A percentile compares a stretch with the other conserved stretches of the same genome.
phyloP scores from a whole-genome alignment of 1,139 yeast genomes.

The Debaryomyces sp. region DNA sequence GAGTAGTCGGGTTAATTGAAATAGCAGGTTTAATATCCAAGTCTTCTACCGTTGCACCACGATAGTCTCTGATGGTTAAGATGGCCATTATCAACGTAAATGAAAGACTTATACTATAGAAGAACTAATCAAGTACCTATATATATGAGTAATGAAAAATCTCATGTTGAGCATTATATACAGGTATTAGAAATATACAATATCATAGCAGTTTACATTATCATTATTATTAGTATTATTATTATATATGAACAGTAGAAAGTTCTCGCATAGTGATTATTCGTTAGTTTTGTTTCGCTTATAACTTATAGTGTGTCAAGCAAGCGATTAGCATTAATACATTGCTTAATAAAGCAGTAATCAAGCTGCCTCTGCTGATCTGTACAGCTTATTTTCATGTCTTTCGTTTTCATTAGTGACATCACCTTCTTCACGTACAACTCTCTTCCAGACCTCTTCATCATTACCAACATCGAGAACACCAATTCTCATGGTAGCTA shows the following conservation, averaged over 20 bases:
- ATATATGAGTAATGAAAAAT: neutral
- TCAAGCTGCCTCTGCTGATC: slow-evolving; percentile 52
- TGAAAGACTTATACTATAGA: neutral
- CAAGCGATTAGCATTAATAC: neutral
- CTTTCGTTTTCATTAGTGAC: slow-evolving; percentile 26
- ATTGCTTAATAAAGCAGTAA: neutral
- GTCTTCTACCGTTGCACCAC: slow-evolving; percentile 64
- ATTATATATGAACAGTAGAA: neutral
- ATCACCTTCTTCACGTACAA: slow-evolving; percentile 45
- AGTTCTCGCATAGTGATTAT: neutral
- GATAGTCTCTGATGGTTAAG: slow-evolving; percentile 42
- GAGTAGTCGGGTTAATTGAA: slow-evolving; percentile 55
- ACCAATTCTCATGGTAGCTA: slow-evolving; percentile 78
- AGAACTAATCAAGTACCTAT: neutral
- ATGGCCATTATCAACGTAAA: slow-evolving; percentile 15
- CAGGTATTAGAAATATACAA: neutral
- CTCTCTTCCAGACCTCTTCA: slow-evolving; percentile 70
- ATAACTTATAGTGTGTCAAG: neutral
- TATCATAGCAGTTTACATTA: neutral
- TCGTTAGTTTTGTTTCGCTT: neutral
- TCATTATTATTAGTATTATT: neutral
- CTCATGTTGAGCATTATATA: neutral
- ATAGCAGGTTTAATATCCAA: slow-evolving; percentile 64
- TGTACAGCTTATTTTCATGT: slow-evolving; percentile 28
- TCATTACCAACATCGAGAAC: slow-evolving; percentile 79